These are phyloP conservation scores for Murraya koenigii DNA, from an alignment of 345 rosid genomes.

Conservation along the genomic window DNA sequence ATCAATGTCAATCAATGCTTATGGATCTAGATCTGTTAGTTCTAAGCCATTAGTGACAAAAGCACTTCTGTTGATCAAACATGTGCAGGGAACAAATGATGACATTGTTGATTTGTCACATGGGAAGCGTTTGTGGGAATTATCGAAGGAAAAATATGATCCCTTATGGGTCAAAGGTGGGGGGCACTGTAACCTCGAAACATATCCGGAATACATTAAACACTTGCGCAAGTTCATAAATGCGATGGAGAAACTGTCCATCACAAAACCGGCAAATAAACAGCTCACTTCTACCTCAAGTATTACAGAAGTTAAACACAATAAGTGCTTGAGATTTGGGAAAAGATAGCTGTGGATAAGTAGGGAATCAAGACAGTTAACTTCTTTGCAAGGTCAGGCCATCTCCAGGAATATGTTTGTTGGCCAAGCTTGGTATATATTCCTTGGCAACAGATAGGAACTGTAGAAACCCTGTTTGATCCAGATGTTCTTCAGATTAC, in stretches of 20 bases:
- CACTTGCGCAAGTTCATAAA: conserved; percentile 77
- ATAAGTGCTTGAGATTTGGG: conserved; percentile 64
- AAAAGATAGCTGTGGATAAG: conserved; percentile 36
- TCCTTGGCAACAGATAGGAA: conserved; percentile 16
- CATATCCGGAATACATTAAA: conserved; percentile 85
- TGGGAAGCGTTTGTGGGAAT: conserved; percentile 93
- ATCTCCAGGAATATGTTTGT: conserved; percentile 6
- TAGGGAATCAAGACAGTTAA: conserved; percentile 10
- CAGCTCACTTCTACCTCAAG: conserved; percentile 49
- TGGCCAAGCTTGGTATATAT: conserved; percentile 18
- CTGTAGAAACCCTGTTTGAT: conserved; percentile 15
- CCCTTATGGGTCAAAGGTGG: conserved; percentile 99
- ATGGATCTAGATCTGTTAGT: not conserved
- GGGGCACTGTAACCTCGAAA: conserved; percentile 96
- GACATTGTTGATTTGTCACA: conserved; percentile 88
- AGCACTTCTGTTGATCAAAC: not conserved
- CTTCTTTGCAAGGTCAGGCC: conserved; percentile 4
- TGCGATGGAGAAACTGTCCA: conserved; percentile 84
- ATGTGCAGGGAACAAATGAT: conserved; percentile 82
- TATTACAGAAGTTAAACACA: conserved; percentile 55
- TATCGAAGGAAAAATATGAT: conserved; percentile 81
- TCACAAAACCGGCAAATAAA: conserved; percentile 49
- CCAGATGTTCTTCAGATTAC: conserved; percentile 15
- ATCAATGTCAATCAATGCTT: not conserved
- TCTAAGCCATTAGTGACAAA: conserved; percentile 4